Conservation (phyloP, 1,284 basidiomycete species). For the Irpex lacteus region DNA sequence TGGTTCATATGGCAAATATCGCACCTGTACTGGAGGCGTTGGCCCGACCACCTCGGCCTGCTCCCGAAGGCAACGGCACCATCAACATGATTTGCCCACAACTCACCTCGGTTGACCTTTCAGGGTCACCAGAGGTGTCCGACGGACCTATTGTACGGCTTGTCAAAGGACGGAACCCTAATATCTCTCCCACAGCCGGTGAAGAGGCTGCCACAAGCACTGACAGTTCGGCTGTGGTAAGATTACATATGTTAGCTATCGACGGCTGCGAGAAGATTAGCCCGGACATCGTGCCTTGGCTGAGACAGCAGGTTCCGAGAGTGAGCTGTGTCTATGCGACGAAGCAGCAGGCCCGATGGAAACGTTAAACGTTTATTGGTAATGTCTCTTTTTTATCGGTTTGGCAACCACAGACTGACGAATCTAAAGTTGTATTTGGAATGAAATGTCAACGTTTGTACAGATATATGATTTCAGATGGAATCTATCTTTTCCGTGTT, state of each 20-base stretch:
- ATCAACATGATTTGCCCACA: conserved; percentile 45
- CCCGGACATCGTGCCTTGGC: conserved; percentile 54
- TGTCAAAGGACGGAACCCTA: conserved; percentile 43
- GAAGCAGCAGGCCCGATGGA: neutral
- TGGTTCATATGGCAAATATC: conserved; percentile 33
- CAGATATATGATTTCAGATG: no score
- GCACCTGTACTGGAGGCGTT: neutral
- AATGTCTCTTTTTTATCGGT: no score
- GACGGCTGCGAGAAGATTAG: conserved; percentile 61
- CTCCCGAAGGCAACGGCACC: neutral
- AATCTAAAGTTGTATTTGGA: no score
- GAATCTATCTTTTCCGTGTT: no score
- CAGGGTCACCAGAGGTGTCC: conserved; percentile 48
- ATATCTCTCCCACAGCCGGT: neutral
- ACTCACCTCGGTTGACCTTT: conserved; percentile 53
- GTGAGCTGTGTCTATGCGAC: conserved; percentile 56
- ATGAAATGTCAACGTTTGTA: no score
- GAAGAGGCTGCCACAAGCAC: neutral
- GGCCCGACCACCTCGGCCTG: neutral
- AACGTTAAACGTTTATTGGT: neutral
- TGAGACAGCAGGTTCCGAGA: conserved; percentile 45
- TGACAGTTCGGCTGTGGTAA: neutral
- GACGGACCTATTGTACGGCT: conserved; percentile 52
- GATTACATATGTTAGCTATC: conserved; percentile 35
- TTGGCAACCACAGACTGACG: no score